These are phyloP conservation scores for Diaporthe velutina DNA, from an alignment of 2,329 filamentous ascomycete genomes.

Conservation along the genomic window DNA sequence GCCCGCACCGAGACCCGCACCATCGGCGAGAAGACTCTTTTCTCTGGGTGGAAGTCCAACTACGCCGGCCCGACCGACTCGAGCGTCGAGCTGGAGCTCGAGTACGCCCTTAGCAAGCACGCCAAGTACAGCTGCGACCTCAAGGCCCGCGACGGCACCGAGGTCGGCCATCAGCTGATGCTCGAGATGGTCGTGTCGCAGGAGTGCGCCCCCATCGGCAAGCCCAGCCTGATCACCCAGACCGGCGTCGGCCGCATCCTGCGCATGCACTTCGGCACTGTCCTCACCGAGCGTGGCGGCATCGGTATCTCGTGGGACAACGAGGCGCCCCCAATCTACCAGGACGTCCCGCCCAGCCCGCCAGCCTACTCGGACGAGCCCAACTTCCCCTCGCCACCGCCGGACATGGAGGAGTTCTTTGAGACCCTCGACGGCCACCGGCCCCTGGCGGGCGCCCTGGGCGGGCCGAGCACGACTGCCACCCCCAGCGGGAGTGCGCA, in stretches of 20 bases:
- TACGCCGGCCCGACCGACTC: constrained; percentile 63
- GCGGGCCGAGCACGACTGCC: neutral
- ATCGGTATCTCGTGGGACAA: constrained; percentile 97
- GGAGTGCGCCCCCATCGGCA: constrained; percentile 83
- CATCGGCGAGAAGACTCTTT: constrained; percentile 85
- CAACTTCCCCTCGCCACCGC: constrained; percentile 41
- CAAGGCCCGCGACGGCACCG: constrained; percentile 79
- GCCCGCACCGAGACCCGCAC: constrained; percentile 81
- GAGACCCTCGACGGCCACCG: constrained; percentile 49
- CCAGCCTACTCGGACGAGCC: constrained; percentile 72
- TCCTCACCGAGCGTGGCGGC: constrained; percentile 85
- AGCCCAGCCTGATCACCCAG: constrained; percentile 78
- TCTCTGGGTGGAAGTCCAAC: constrained; percentile 89
- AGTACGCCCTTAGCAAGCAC: constrained; percentile 73
- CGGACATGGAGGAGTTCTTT: constrained; percentile 54
- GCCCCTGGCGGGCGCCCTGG: neutral
- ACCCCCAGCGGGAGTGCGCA: constrained; percentile 14
- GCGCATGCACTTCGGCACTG: constrained; percentile 89
- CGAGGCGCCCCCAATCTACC: constrained; percentile 92
- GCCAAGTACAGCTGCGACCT: constrained; percentile 83
- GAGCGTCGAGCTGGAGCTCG: constrained; percentile 82
- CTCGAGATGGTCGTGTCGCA: constrained; percentile 95
- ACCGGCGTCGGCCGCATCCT: constrained; percentile 92
- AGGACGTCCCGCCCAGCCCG: constrained; percentile 90
- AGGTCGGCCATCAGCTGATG: constrained; percentile 86